Evolutionary conservation across 371 early-diverging fungal genomes (phyloP).

Genomic region (Saksenaea oblongispora): DNA sequence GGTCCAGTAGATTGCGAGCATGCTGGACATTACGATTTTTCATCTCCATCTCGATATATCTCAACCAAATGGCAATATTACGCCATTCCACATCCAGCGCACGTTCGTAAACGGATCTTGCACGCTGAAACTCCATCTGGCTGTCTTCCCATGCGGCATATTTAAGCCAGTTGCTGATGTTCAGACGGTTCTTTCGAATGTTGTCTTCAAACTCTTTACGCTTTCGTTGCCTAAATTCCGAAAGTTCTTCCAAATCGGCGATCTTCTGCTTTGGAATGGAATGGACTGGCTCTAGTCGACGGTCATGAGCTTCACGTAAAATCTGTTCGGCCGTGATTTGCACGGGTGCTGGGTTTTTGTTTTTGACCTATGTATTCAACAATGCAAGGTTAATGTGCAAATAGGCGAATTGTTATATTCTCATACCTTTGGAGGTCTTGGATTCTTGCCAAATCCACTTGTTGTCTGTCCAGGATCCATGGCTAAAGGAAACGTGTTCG

Average conservation of each 20-base stretch:
- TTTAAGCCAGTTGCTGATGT: conserved; percentile 90
- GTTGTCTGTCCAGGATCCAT: conserved; percentile 50
- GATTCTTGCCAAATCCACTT: conserved; percentile 47
- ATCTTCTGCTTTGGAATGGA: conserved; percentile 89
- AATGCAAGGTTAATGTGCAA: background rate
- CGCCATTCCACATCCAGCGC: conserved; percentile 88
- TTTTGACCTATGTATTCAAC: conserved; percentile 77
- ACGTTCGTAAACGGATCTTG: conserved; percentile 91
- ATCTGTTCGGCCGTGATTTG: conserved; percentile 99
- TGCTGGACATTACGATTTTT: conserved; percentile 90
- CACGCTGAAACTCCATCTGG: conserved; percentile 82
- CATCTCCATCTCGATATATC: conserved; percentile 97
- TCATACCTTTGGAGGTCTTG: conserved; percentile 56
- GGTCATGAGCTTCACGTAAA: conserved; percentile 91
- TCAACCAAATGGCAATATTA: conserved; percentile 86
- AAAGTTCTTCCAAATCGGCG: conserved; percentile 88
- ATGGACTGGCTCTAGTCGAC: conserved; percentile 73
- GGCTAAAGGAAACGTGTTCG: background rate
- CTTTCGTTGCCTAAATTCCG: conserved; percentile 86
- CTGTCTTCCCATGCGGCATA: conserved; percentile 97
- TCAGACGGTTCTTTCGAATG: conserved; percentile 81
- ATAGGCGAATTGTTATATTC: background rate
- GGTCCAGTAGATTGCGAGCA: conserved; percentile 93
- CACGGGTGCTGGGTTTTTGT: conserved; percentile 96
- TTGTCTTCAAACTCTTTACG: conserved; percentile 95